Evolutionary conservation across 2,329 filamentous ascomycete species (phyloP), one percentile per base, ranked within the genome.

Genomic region (Cladorrhinum sp.): DNA sequence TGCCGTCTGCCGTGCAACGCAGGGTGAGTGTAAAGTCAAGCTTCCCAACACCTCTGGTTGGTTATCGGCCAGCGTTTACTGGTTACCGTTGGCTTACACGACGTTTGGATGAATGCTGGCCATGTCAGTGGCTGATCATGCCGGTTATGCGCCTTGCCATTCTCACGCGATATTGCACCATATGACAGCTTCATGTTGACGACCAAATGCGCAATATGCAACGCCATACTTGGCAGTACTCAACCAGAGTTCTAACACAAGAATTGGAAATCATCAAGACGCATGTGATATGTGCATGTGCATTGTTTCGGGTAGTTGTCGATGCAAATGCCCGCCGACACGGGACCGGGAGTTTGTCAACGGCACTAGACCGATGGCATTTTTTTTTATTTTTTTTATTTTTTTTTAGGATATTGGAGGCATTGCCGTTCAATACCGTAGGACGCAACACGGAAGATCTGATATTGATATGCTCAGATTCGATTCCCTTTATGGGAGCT

Each of bases 161-260:
- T 61, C 62, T 64, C 59, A 58, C 62, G 62, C 58, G 55, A 64
- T 61, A 61, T 64, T 61, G 62, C 62, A 64, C 57, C 62, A 64
- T 60, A 33, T 21, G 39, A 16, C 23, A 55, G 20, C 54, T 23
- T 30, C 21, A 28, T 46, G 39, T 42, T 48, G 30, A 28, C n/a
- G 9, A 28, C 30, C 30, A 58, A 60, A 16, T 39, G 14, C 21
- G 23, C 28, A 23, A 57, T 54, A 10, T 53, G 5, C 16, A 50
- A 56, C 18, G 26, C 49, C 26, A 48, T 61, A 30, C 49, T 56
- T 62, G 56, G 60, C 51, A 52, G 16, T 21, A 16, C 21, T 9
- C 53, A 51, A 51, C 39, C 30, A 56, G 20, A 10, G 2, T 54
- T 36, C 4, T 8, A 3, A 10, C 10, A 12, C 18, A 16, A 53